Evolutionary conservation across 2,329 filamentous ascomycete genomes (phyloP).

Genomic region (Pyrenophora seminiperda): DNA sequence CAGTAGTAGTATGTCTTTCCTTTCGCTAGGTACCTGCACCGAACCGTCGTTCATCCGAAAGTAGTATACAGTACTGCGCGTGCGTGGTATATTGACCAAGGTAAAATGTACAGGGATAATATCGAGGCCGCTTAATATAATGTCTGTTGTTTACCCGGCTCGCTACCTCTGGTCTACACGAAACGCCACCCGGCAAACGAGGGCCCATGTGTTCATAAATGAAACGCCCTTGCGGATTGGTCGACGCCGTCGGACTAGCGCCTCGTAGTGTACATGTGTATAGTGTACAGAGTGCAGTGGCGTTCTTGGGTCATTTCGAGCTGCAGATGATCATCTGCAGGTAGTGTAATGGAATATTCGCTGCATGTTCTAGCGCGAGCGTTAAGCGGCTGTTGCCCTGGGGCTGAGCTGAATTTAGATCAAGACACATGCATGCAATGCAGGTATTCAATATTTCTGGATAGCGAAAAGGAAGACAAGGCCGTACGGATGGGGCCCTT

Average conservation of each 20-base stretch:
- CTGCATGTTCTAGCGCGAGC: slow-evolving; percentile 21
- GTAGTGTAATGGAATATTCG: slow-evolving; percentile 25
- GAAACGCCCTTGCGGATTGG: slow-evolving; percentile 9
- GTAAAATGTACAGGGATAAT: slow-evolving; percentile 9
- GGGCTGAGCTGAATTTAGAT: slow-evolving; percentile 18
- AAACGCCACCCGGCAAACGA: slow-evolving; percentile 5
- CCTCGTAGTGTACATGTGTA: too few species aligned
- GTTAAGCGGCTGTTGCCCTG: slow-evolving; percentile 10
- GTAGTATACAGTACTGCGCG: slow-evolving; percentile 10
- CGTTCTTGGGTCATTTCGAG: slow-evolving; percentile 8
- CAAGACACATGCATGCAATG: background rate
- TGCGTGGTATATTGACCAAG: slow-evolving; percentile 25
- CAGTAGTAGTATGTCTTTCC: background rate
- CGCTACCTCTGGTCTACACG: slow-evolving; percentile 9
- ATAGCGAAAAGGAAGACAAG: too few species aligned
- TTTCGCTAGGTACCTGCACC: slow-evolving; percentile 1
- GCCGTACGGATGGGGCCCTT: too few species aligned
- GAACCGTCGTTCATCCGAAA: slow-evolving; percentile 15
- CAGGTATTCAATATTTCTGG: background rate
- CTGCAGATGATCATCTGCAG: slow-evolving; percentile 11
- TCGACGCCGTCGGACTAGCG: slow-evolving; percentile 2
- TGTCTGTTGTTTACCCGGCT: slow-evolving; percentile 23
- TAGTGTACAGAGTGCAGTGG: slow-evolving; percentile 13
- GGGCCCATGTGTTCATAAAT: slow-evolving; percentile 3
- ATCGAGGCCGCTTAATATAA: slow-evolving; percentile 15